phyloP scores from a whole-genome alignment of 2,329 filamentous ascomycete genomes.

The Paramyrothecium sp. region DNA sequence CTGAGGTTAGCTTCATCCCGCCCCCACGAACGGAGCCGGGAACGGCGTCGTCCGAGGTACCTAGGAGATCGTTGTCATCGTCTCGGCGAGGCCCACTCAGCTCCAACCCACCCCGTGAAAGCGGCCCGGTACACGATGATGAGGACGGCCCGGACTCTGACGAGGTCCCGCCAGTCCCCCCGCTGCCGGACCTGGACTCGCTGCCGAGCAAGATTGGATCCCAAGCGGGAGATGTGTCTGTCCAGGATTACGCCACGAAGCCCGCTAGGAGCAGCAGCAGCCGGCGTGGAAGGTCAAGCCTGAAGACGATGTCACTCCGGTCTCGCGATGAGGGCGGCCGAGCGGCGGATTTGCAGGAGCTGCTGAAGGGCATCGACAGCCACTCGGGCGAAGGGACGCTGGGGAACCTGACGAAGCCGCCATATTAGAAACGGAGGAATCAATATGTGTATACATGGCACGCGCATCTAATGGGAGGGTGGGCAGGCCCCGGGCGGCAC shows the following conservation, averaged over 20 bases:
- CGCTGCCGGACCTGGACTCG: constrained; percentile 41
- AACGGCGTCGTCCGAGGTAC: constrained; percentile 23
- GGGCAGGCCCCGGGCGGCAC: neutral
- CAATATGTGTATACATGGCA: neutral
- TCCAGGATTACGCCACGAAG: constrained; percentile 34
- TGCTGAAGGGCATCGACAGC: constrained; percentile 51
- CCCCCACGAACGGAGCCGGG: constrained; percentile 25
- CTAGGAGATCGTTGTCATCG: constrained; percentile 30
- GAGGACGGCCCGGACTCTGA: constrained; percentile 30
- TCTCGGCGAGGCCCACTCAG: constrained; percentile 39
- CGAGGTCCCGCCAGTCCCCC: constrained; percentile 55
- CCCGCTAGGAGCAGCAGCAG: constrained; percentile 33
- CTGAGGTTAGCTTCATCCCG: constrained; percentile 62
- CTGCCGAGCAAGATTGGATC: constrained; percentile 25
- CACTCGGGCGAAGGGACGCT: constrained; percentile 42
- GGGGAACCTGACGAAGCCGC: constrained; percentile 46
- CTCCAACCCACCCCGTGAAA: constrained; percentile 38
- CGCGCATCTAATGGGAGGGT: neutral
- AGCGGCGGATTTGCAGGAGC: constrained; percentile 45
- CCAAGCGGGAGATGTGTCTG: constrained; percentile 23
- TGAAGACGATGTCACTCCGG: constrained; percentile 29
- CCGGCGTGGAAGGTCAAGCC: constrained; percentile 41
- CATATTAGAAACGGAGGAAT: constrained; percentile 38
- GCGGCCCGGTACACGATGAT: constrained; percentile 22
- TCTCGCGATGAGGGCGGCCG: constrained; percentile 29